Conservation (phyloP, 805 yeast genomes). For the Torulaspora microellipsoides region DNA sequence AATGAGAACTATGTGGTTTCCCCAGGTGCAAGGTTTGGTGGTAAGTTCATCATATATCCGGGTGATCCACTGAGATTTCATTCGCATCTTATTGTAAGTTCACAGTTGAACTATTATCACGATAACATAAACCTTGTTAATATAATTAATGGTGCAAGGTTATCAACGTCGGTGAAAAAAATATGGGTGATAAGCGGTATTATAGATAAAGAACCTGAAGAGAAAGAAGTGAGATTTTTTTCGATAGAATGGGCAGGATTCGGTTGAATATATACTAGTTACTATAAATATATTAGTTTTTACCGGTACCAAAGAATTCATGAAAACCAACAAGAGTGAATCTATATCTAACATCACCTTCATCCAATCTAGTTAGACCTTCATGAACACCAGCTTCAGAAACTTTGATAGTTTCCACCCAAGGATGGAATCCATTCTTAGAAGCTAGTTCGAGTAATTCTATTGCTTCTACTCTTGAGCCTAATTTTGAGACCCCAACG, state of each 20-base stretch:
- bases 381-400: constrained; percentile 47
- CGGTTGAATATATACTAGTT: constrained; percentile 44
- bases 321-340: constrained; percentile 56
- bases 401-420: constrained; percentile 58
- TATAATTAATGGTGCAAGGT: constrained; percentile 78
- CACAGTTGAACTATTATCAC: constrained; percentile 41
- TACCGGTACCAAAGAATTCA: constrained; percentile 33
- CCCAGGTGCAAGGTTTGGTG: constrained; percentile 92
- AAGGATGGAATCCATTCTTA: constrained; percentile 52
- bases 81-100: constrained; percentile 69
- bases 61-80: constrained; percentile 92
- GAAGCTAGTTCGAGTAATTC: constrained; percentile 65
- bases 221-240: constrained; percentile 43
- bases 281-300: constrained; percentile 14
- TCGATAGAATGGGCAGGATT: constrained; percentile 97
- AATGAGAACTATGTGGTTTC: constrained; percentile 49
- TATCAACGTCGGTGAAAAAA: constrained; percentile 91
- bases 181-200: constrained; percentile 59
- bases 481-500: constrained; percentile 57
- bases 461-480: constrained; percentile 57
- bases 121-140: constrained; percentile 52
- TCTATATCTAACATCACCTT: constrained; percentile 60
- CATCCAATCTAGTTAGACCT: constrained; percentile 51
- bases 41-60: constrained; percentile 83
- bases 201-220: constrained; percentile 15